These are phyloP conservation scores for Westerdykella aurantiaca DNA, from an alignment of 2,329 filamentous ascomycete genomes.

Conservation along the genomic window DNA sequence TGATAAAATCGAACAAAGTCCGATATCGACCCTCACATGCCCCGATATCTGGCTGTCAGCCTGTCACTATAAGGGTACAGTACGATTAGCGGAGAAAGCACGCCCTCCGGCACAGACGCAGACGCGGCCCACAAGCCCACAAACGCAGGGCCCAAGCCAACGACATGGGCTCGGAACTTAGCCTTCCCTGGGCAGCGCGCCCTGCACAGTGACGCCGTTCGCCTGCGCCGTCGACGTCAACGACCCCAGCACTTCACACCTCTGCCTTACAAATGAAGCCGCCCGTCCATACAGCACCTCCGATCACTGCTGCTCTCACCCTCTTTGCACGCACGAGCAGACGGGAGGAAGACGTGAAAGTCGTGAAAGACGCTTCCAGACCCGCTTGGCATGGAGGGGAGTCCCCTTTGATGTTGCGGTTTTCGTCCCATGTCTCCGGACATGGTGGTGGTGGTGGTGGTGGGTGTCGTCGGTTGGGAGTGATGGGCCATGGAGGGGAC, in stretches of 20 bases:
- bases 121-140: no score
- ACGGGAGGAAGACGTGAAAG: conserved; percentile 18
- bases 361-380: conserved; percentile 30
- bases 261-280: conserved; percentile 16
- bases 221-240: conserved; percentile 22
- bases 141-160: conserved; percentile 13
- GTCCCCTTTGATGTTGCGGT: no score
- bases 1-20: no score
- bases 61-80: no score
- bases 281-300: conserved; percentile 8
- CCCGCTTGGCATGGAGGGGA: conserved; percentile 21
- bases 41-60: no score
- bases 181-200: not conserved
- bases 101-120: no score
- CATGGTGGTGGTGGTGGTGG: no score
- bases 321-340: conserved; percentile 4
- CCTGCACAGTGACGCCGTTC: conserved; percentile 26
- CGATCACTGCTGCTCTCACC: conserved; percentile 15
- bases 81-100: no score
- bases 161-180: conserved; percentile 4
- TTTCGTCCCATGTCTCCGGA: no score
- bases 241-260: conserved; percentile 2
- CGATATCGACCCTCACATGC: no score
- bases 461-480: no score
- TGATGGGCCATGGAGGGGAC: no score